Conservation (phyloP, 257 asterid genomes). For the Hygrophila difformis region DNA sequence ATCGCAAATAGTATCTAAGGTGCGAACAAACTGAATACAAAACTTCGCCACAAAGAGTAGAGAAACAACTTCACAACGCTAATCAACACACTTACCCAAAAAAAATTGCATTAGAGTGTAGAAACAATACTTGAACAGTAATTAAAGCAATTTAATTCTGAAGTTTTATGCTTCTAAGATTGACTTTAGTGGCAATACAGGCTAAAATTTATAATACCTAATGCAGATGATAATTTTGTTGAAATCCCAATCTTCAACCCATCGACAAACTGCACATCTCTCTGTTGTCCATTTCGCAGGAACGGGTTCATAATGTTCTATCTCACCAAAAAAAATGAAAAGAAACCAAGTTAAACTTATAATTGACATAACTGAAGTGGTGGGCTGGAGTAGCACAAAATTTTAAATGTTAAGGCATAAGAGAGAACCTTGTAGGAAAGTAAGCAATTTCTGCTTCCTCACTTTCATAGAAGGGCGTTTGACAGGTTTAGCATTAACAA, state of each 20-base stretch:
- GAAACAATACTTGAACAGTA: no score
- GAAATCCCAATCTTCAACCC: conserved; percentile 99
- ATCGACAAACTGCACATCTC: conserved; percentile 99
- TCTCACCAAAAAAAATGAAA: conserved; percentile 14
- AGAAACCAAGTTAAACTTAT: conserved; percentile 13
- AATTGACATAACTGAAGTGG: conserved; percentile 9
- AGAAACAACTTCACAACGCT: no score
- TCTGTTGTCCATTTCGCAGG: conserved; percentile 94
- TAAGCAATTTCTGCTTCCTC: conserved; percentile 76
- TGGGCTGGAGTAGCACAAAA: conserved; percentile 12
- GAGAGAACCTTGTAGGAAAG: conserved; percentile 69
- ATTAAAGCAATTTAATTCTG: conserved; percentile 9
- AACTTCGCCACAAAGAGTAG: no score
- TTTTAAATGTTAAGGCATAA: conserved; percentile 4
- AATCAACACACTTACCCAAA: no score
- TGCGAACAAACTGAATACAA: no score
- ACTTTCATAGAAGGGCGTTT: conserved; percentile 88
- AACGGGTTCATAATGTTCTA: conserved; percentile 91
- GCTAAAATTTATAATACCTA: conserved; percentile 28
- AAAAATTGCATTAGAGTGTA: no score
- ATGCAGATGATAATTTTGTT: conserved; percentile 80
- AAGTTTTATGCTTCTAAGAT: conserved; percentile 2
- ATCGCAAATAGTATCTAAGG: no score
- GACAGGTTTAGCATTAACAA: conserved; percentile 55
- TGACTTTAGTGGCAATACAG: conserved; percentile 1